phyloP scores from a whole-genome alignment of 192 early-diverging fungal species.

The Coemansia erecta region DNA sequence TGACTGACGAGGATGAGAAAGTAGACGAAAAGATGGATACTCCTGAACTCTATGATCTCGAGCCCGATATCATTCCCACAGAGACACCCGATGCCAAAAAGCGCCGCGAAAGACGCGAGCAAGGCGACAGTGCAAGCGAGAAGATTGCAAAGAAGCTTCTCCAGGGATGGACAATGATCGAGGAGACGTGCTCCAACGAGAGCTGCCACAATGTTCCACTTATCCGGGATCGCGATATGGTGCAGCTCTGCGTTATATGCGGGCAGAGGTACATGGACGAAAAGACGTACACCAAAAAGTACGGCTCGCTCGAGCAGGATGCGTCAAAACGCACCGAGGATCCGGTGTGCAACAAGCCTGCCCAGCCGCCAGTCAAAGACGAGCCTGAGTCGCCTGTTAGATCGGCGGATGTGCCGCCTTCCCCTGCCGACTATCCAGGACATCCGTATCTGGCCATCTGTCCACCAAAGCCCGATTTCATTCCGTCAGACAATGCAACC shows the following conservation, averaged over 20 bases:
- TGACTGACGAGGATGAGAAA: conserved; percentile 4
- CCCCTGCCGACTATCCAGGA: background rate
- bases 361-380: background rate
- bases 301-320: conserved; percentile 8
- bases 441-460: conserved; percentile 1
- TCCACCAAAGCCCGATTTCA: background rate
- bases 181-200: conserved; percentile 30
- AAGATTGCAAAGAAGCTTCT: conserved; percentile 39
- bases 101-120: conserved; percentile 22
- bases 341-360: background rate
- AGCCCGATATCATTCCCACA: background rate
- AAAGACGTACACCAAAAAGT: conserved; percentile 23
- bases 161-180: conserved; percentile 48
- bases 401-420: background rate
- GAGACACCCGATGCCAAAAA: conserved; percentile 2
- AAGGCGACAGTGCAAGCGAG: conserved; percentile 38
- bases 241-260: conserved; percentile 44
- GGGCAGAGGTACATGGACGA: conserved; percentile 43
- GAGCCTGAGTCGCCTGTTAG: background rate
- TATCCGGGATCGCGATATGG: conserved; percentile 25
- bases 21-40: conserved; percentile 21
- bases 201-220: conserved; percentile 34
- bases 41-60: background rate
- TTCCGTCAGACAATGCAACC: background rate
- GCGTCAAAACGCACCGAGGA: background rate